Evolutionary conservation across 768 basidiomycete genomes (phyloP).

Genomic region (Tylopilus plumbeoviolaceoides): DNA sequence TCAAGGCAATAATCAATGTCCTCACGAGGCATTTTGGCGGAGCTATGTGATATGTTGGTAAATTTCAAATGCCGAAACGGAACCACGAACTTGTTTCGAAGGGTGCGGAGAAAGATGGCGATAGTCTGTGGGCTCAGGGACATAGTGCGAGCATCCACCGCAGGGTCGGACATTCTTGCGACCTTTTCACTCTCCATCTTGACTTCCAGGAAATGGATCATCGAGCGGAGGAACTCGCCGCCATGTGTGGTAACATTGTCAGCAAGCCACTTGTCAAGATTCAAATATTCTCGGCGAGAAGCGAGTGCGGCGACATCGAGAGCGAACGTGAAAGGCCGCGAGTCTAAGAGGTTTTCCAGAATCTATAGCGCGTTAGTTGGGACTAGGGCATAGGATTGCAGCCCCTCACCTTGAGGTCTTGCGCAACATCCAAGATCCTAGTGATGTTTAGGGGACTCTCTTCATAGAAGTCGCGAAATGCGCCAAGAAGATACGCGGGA

Average conservation of each 20-base stretch:
- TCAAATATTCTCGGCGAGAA: constrained; percentile 88
- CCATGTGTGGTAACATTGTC: constrained; percentile 83
- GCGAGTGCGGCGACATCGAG: constrained; percentile 94
- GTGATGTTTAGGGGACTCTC: constrained; percentile 93
- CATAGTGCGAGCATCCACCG: constrained; percentile 78
- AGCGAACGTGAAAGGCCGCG: constrained; percentile 83
- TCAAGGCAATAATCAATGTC: constrained; percentile 87
- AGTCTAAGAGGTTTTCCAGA: constrained; percentile 86
- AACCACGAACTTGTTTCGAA: constrained; percentile 71
- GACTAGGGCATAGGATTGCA: neutral
- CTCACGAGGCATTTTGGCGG: constrained; percentile 66
- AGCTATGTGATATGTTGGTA: constrained; percentile 38
- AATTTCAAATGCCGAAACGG: neutral
- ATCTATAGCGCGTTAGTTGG: constrained; percentile 47
- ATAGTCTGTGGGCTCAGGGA: constrained; percentile 83
- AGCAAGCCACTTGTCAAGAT: constrained; percentile 95
- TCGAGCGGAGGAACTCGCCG: constrained; percentile 79
- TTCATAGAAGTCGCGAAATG: constrained; percentile 88
- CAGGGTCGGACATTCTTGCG: constrained; percentile 70
- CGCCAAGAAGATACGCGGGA: constrained; percentile 78
- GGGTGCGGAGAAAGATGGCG: constrained; percentile 86
- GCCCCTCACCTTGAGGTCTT: constrained; percentile 78
- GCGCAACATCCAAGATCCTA: constrained; percentile 90
- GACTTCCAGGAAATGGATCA: constrained; percentile 84
- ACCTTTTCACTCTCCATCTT: constrained; percentile 91